phyloP scores from a whole-genome alignment of 75 land plant species.

The Cunninghamia lanceolata region DNA sequence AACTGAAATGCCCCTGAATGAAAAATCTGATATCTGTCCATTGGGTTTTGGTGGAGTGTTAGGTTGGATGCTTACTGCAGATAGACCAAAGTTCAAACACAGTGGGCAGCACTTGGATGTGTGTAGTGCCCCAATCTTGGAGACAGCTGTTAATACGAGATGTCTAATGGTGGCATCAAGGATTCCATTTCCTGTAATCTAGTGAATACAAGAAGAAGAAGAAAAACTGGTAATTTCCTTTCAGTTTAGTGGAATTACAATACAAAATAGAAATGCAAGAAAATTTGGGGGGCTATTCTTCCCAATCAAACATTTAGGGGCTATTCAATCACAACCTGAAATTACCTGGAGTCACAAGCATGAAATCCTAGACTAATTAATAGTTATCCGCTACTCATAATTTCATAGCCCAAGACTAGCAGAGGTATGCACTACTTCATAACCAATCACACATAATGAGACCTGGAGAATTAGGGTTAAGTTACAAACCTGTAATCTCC shows the following conservation, averaged over 20 bases:
- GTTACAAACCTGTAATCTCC: conserved; percentile 67
- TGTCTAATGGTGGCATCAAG: no score
- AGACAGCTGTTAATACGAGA: no score
- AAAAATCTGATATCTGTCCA: background rate
- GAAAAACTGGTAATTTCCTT: background rate
- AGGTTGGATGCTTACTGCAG: no score
- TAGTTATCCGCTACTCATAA: background rate
- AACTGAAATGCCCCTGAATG: no score
- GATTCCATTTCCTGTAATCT: no score
- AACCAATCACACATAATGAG: background rate
- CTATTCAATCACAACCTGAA: background rate
- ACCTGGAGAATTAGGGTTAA: background rate
- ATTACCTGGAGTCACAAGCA: background rate
- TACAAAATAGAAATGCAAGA: no score
- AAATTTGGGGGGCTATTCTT: background rate
- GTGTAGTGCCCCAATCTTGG: no score
- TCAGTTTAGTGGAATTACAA: background rate
- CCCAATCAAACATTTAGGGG: background rate
- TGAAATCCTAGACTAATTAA: background rate
- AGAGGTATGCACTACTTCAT: background rate
- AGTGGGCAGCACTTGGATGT: no score
- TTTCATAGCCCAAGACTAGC: background rate
- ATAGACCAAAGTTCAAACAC: no score
- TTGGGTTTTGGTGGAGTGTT: no score
- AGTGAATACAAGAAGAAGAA: no score